A percentile compares a stretch with the other conserved stretches of the same genome.
Conservation (phyloP, 495 filamentous ascomycete genomes). For the Aspergillus egyptiacus region DNA sequence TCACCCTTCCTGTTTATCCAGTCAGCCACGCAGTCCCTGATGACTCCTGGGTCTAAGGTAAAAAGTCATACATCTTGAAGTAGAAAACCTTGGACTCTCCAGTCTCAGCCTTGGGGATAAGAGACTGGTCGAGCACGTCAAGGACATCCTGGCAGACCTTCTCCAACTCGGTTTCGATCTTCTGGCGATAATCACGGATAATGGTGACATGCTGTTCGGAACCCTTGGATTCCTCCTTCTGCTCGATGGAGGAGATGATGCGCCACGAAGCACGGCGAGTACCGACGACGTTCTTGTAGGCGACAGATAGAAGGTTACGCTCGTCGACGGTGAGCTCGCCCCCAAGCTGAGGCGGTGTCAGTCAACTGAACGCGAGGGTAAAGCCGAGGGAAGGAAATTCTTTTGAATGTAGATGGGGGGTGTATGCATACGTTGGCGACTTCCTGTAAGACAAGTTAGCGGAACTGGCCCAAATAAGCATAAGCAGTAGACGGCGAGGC, state of each 20-base stretch:
- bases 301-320: slow-evolving; percentile 97
- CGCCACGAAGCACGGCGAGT: slow-evolving; percentile 98
- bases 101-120: slow-evolving; percentile 96
- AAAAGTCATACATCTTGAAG: slow-evolving; percentile 90
- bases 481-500: slow-evolving; percentile 20
- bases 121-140: slow-evolving; percentile 85
- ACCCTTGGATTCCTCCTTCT: slow-evolving; percentile 99
- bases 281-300: slow-evolving; percentile 99
- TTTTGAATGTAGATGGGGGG: slow-evolving; percentile 1
- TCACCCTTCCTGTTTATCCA: slow-evolving; percentile 83
- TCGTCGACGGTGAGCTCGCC: slow-evolving; percentile 92
- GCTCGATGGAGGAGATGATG: slow-evolving; percentile 99
- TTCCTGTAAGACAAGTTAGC: slow-evolving; percentile 56
- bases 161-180: slow-evolving; percentile 98
- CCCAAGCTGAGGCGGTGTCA: slow-evolving; percentile 59
- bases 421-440: slow-evolving; percentile 84
- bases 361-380: slow-evolving; percentile 15
- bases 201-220: slow-evolving; percentile 92
- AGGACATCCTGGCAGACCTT: slow-evolving; percentile 98
- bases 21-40: slow-evolving; percentile 8
- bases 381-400: not conserved
- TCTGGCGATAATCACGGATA: slow-evolving; percentile 97
- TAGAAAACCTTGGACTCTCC: slow-evolving; percentile 99
- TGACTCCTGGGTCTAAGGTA: not conserved
- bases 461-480: slow-evolving; percentile 12